phyloP scores from a whole-genome alignment of 192 early-diverging fungal genomes.

The Globomyces pollinis-pini region DNA sequence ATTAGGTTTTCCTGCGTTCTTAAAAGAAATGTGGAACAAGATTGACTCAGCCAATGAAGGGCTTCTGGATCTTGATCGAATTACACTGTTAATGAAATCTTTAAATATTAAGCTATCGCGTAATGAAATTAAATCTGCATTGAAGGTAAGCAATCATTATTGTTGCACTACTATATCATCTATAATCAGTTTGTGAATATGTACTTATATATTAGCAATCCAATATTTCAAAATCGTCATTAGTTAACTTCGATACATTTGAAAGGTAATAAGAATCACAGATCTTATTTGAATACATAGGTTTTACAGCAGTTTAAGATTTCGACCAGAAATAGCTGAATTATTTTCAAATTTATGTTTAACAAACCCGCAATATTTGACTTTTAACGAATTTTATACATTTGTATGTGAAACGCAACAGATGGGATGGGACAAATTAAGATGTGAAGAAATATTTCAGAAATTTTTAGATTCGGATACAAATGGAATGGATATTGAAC shows the following conservation, averaged over 20 bases:
- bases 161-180: background rate
- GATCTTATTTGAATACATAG: no score
- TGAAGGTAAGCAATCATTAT: no score
- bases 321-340: conserved; percentile 50
- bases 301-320: conserved; percentile 54
- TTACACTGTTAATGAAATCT: conserved; percentile 34
- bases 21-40: conserved; percentile 35
- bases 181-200: background rate
- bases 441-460: conserved; percentile 46
- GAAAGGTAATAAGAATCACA: no score
- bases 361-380: conserved; percentile 25
- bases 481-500: conserved; percentile 56
- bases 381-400: conserved; percentile 41
- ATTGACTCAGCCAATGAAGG: conserved; percentile 22
- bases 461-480: conserved; percentile 35
- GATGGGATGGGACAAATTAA: conserved; percentile 31
- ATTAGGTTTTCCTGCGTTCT: conserved; percentile 24
- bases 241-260: conserved; percentile 49
- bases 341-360: conserved; percentile 42
- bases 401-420: conserved; percentile 51
- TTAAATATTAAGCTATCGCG: conserved; percentile 63
- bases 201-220: no score
- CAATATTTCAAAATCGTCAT: conserved; percentile 39
- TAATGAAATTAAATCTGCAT: conserved; percentile 49
- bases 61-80: conserved; percentile 34